These are phyloP conservation scores for Geotrichum candidum DNA, from an alignment of 1,139 yeast genomes.

Conservation along the genomic window DNA sequence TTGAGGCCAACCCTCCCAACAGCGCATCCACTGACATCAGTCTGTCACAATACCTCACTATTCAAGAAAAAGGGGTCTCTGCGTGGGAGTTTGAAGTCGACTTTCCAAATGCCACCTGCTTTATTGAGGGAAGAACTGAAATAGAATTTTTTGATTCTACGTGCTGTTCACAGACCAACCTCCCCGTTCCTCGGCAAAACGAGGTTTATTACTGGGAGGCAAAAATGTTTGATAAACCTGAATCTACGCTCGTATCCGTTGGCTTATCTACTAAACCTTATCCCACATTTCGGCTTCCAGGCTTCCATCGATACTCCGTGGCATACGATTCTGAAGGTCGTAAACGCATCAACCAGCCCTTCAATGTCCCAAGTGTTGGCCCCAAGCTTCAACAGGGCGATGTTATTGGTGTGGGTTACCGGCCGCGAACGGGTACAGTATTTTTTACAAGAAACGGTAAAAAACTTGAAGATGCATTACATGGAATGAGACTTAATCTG, in stretches of 20 bases:
- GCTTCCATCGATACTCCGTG: conserved; percentile 71
- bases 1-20: conserved; percentile 43
- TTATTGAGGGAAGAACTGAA: conserved; percentile 69
- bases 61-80: conserved; percentile 85
- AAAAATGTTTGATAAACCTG: conserved; percentile 62
- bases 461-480: conserved; percentile 75
- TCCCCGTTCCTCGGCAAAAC: conserved; percentile 80
- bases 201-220: conserved; percentile 90
- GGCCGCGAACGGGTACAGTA: conserved; percentile 70
- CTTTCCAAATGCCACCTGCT: conserved; percentile 46
- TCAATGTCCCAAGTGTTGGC: conserved; percentile 57
- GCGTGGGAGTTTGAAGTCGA: conserved; percentile 93
- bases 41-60: conserved; percentile 46
- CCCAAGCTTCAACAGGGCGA: conserved; percentile 80
- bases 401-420: conserved; percentile 87
- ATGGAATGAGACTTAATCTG: conserved; percentile 70
- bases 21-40: conserved; percentile 38
- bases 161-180: conserved; percentile 73
- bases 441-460: conserved; percentile 90
- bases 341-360: conserved; percentile 76
- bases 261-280: conserved; percentile 87
- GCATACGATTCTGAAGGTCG: conserved; percentile 86
- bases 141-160: conserved; percentile 63
- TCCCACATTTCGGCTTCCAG: conserved; percentile 85
- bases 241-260: conserved; percentile 52